Evolutionary conservation across 352 stramenopile genomes (phyloP).

Genomic region (Thraustotheca clavata): DNA sequence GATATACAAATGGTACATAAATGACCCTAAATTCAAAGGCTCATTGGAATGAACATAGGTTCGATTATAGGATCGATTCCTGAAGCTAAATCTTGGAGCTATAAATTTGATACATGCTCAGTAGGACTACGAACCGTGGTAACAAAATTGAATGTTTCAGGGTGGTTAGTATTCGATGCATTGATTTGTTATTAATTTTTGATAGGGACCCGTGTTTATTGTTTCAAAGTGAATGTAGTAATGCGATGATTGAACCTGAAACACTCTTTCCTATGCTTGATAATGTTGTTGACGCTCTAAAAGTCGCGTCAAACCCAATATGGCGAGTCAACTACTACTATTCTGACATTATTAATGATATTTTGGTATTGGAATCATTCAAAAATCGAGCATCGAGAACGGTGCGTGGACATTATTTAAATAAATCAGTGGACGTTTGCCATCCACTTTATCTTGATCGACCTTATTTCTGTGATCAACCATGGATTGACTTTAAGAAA

Average conservation of each 20-base stretch:
- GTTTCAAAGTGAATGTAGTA: background rate
- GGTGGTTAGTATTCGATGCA: background rate
- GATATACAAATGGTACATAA: background rate
- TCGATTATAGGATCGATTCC: background rate
- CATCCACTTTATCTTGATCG: background rate
- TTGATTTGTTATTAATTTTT: background rate
- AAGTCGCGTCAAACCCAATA: background rate
- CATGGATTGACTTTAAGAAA: background rate
- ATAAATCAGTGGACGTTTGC: background rate
- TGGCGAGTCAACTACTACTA: conserved; percentile 3
- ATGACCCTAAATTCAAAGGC: background rate
- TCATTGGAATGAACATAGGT: background rate
- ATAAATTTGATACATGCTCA: conserved; percentile 1
- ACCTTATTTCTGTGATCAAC: background rate
- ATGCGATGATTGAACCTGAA: background rate
- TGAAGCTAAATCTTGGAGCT: background rate
- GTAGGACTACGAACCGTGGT: background rate
- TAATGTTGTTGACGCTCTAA: background rate
- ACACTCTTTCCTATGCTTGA: background rate
- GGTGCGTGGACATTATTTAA: background rate
- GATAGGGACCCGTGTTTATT: background rate
- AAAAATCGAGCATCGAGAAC: background rate
- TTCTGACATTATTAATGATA: conserved; percentile 3
- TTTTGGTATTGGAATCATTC: background rate
- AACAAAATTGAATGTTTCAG: background rate